Conservation (phyloP, 1,284 basidiomycete species). For the Cryptococcus maquisensis region DNA sequence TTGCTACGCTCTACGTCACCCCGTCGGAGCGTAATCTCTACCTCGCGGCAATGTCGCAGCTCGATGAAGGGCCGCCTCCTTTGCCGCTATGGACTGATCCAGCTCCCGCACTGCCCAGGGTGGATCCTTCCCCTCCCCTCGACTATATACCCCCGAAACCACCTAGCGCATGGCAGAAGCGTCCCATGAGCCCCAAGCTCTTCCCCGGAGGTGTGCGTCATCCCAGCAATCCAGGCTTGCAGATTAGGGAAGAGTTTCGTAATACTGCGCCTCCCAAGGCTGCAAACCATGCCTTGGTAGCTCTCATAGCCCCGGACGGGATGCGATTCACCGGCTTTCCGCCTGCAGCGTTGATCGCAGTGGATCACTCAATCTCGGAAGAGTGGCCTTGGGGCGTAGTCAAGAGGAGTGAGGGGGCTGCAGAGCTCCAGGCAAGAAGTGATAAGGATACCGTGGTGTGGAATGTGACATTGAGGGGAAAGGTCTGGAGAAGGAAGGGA, state of each 20-base stretch:
- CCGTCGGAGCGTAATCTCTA: conserved; percentile 40
- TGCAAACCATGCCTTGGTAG: conserved; percentile 30
- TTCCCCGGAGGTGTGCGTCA: conserved; percentile 17
- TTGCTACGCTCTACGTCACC: conserved; percentile 33
- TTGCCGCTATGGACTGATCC: conserved; percentile 38
- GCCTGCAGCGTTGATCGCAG: conserved; percentile 16
- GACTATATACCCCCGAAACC: background rate
- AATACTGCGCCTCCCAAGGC: background rate
- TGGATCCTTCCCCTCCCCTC: conserved; percentile 1
- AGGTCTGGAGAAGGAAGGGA: conserved; percentile 39
- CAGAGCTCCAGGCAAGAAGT: conserved; percentile 8
- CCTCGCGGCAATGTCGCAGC: conserved; percentile 36
- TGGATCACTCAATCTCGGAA: conserved; percentile 18
- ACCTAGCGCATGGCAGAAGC: background rate
- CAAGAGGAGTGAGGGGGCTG: conserved; percentile 17
- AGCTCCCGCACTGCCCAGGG: conserved; percentile 28
- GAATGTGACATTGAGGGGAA: conserved; percentile 29
- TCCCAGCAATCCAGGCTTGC: conserved; percentile 12
- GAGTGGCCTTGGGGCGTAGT: conserved; percentile 26
- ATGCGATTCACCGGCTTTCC: conserved; percentile 36
- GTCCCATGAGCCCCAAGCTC: conserved; percentile 28
- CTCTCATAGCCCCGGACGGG: conserved; percentile 17
- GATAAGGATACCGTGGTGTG: conserved; percentile 17
- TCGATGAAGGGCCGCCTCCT: conserved; percentile 28
- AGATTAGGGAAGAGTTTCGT: conserved; percentile 31